Evolutionary conservation across 1,284 basidiomycete species (phyloP).

Genomic region (Irpex rosettiformis): DNA sequence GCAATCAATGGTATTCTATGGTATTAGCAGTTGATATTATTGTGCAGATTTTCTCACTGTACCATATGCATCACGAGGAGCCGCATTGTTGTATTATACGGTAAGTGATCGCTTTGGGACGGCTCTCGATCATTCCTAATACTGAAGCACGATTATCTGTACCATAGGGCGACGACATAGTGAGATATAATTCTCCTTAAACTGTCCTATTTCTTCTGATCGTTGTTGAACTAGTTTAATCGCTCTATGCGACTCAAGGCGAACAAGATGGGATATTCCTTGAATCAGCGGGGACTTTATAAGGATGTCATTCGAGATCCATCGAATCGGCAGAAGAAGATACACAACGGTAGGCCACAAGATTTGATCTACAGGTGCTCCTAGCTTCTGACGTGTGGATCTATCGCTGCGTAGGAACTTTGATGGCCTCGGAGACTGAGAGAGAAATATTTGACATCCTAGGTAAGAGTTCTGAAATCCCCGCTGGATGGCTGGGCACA

Average conservation of each 20-base stretch:
- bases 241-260: constrained; percentile 85
- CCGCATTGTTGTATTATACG: constrained; percentile 87
- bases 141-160: too few relatives aligned
- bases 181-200: constrained; percentile 32
- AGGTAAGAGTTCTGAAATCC: constrained; percentile 32
- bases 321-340: constrained; percentile 53
- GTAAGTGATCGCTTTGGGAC: constrained; percentile 42
- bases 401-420: constrained; percentile 43
- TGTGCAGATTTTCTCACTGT: constrained; percentile 67
- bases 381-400: not conserved
- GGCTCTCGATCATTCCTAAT: too few relatives aligned
- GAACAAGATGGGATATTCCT: constrained; percentile 73
- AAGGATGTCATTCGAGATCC: constrained; percentile 70
- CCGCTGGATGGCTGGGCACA: not conserved
- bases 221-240: constrained; percentile 65
- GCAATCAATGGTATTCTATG: not conserved
- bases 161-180: constrained; percentile 75
- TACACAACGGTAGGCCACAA: constrained; percentile 57
- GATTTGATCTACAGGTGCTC: not conserved
- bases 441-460: constrained; percentile 80
- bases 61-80: constrained; percentile 76
- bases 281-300: constrained; percentile 84
- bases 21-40: constrained; percentile 1
- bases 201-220: not conserved
- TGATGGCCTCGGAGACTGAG: constrained; percentile 81